Conservation (phyloP, 768 basidiomycete genomes). For the Ramaria sp. region DNA sequence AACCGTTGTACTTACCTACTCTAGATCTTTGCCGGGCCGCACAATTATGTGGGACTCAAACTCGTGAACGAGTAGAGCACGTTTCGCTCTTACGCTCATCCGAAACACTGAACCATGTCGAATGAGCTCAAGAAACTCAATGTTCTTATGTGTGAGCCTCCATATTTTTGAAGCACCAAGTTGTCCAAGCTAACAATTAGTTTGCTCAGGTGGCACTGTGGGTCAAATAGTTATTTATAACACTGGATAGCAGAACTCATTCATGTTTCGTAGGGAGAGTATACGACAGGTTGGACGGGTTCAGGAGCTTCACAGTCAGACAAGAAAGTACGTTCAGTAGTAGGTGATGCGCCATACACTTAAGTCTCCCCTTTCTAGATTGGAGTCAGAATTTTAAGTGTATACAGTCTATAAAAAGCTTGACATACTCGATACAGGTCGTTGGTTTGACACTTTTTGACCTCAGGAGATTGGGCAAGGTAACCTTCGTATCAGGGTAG, state of each 20-base stretch:
- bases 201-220: constrained; percentile 34
- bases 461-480: constrained; percentile 76
- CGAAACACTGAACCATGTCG: constrained; percentile 21
- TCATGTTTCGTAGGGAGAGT: constrained; percentile 50
- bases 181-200: not conserved
- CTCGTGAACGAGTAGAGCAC: not conserved
- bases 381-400: constrained; percentile 33
- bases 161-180: constrained; percentile 19
- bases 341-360: too few relatives aligned
- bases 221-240: constrained; percentile 11
- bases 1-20: not conserved
- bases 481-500: constrained; percentile 11
- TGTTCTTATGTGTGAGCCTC: constrained; percentile 63
- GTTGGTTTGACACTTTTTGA: constrained; percentile 87
- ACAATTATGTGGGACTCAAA: not conserved
- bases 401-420: not conserved
- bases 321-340: constrained; percentile 57
- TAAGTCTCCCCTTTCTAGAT: constrained; percentile 32
- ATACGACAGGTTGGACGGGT: constrained; percentile 90
- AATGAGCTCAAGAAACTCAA: constrained; percentile 43
- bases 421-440: constrained; percentile 39
- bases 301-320: constrained; percentile 91
- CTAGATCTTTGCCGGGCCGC: too few relatives aligned
- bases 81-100: constrained; percentile 6
- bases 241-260: not conserved